These are phyloP conservation scores for Akebia trifoliata DNA, from an alignment of 164 flowering plant genomes.

Conservation along the genomic window DNA sequence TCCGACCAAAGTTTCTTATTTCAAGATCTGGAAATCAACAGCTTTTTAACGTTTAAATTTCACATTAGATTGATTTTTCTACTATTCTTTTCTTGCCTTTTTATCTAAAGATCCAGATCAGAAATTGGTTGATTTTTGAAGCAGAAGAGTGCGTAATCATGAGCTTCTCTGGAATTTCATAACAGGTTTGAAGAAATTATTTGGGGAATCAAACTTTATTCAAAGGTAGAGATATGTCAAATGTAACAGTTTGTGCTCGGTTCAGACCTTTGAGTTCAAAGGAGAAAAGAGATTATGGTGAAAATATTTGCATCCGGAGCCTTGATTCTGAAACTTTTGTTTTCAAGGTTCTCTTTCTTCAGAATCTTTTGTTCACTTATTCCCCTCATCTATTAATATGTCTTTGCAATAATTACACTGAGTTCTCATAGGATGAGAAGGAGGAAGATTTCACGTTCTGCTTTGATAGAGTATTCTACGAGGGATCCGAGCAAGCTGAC, in stretches of 20 bases:
- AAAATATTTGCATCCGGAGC: constrained; percentile 33
- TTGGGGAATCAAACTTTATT: not conserved
- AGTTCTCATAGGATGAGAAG: constrained; percentile 61
- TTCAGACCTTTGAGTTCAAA: constrained; percentile 65
- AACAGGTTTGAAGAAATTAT: not conserved
- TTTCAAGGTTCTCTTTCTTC: constrained; percentile 42
- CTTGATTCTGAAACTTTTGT: constrained; percentile 53
- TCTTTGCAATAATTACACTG: not conserved
- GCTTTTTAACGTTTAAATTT: no score
- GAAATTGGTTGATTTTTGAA: constrained; percentile 4
- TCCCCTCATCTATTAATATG: not conserved
- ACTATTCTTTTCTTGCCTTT: no score
- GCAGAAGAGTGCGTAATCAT: not conserved
- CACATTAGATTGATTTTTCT: no score
- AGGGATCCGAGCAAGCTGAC: constrained; percentile 53
- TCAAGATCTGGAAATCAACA: no score
- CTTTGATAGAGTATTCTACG: constrained; percentile 71
- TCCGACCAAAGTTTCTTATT: no score
- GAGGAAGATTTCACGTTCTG: constrained; percentile 47
- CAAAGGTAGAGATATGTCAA: constrained; percentile 36
- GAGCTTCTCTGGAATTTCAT: not conserved
- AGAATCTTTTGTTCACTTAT: not conserved
- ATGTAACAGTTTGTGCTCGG: constrained; percentile 58
- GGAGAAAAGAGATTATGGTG: constrained; percentile 52
- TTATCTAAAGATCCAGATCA: no score